Evolutionary conservation across 371 early-diverging fungal species (phyloP).

Genomic region (Mucor racemosus): DNA sequence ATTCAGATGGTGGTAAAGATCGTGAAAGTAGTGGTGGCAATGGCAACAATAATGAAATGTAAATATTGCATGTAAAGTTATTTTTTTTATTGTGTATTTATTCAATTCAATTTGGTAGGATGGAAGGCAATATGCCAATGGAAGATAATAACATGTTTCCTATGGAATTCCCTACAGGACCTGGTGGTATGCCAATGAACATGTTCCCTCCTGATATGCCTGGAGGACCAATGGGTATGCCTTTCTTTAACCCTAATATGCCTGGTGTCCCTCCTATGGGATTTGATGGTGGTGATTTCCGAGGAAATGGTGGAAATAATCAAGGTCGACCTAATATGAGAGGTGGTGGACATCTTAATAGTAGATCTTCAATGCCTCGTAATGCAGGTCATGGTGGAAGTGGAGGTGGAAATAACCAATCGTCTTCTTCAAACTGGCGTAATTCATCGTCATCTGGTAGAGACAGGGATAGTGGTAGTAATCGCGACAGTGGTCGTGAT

Average conservation of each 20-base stretch:
- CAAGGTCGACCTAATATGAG: constrained; percentile 18
- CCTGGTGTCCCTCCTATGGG: constrained; percentile 28
- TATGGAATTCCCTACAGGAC: too few species aligned
- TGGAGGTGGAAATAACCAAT: not conserved
- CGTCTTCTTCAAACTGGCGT: constrained; percentile 3
- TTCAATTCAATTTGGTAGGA: too few species aligned
- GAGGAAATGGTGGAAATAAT: constrained; percentile 9
- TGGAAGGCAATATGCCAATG: too few species aligned
- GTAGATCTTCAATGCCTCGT: constrained; percentile 8
- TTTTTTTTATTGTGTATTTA: too few species aligned
- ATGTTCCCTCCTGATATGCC: too few species aligned
- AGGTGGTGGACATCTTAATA: not conserved
- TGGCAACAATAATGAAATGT: too few species aligned
- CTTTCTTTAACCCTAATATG: constrained; percentile 31
- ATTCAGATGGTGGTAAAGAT: constrained; percentile 20
- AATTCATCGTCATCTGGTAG: not conserved
- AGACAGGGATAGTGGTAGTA: not conserved
- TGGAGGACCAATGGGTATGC: too few species aligned
- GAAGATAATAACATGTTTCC: too few species aligned
- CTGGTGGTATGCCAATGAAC: too few species aligned
- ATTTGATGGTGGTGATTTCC: constrained; percentile 29
- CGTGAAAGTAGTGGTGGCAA: constrained; percentile 10
- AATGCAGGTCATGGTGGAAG: not conserved
- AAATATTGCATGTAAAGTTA: too few species aligned
- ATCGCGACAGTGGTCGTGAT: constrained; percentile 5